Evolutionary conservation across 257 asterid species (phyloP).

Genomic region (Ocimum tenuiflorum): DNA sequence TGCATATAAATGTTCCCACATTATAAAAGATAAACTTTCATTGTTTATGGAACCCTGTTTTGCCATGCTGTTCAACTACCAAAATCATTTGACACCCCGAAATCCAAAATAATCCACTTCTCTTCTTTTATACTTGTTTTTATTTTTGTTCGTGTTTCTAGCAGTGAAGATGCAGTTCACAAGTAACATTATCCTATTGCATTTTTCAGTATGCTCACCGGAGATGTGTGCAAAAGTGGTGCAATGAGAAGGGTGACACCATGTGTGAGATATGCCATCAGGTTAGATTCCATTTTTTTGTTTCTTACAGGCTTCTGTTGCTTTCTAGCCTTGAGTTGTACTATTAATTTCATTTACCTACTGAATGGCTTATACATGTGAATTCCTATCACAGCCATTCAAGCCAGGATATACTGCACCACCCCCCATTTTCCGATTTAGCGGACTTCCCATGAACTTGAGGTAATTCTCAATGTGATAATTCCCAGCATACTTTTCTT

Average conservation of each 20-base stretch:
- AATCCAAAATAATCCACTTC: not conserved
- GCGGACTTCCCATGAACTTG: slow-evolving; percentile 73
- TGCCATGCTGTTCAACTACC: not conserved
- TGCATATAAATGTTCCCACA: not conserved
- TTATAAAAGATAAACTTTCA: not conserved
- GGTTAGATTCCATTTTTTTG: slow-evolving; percentile 33
- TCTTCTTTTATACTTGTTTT: not conserved
- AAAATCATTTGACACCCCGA: not conserved
- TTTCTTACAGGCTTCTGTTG: not conserved
- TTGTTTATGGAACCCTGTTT: not conserved
- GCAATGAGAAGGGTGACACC: slow-evolving; percentile 97
- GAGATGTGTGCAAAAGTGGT: slow-evolving; percentile 89
- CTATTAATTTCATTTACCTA: no score
- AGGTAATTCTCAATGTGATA: slow-evolving; percentile 36
- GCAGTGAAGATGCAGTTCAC: not conserved
- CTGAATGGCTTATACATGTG: not conserved
- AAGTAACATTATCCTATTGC: not conserved
- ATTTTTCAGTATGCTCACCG: slow-evolving; percentile 90
- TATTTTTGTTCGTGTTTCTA: not conserved
- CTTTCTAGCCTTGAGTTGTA: not conserved
- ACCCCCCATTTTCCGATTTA: slow-evolving; percentile 71
- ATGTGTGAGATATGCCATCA: slow-evolving; percentile 94
- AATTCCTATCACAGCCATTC: slow-evolving; percentile 53
- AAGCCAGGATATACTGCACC: slow-evolving; percentile 94
- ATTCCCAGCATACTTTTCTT: not conserved